These are phyloP conservation scores for Maudiozyma humilis DNA, from an alignment of 1,139 yeast genomes.

Conservation along the genomic window DNA sequence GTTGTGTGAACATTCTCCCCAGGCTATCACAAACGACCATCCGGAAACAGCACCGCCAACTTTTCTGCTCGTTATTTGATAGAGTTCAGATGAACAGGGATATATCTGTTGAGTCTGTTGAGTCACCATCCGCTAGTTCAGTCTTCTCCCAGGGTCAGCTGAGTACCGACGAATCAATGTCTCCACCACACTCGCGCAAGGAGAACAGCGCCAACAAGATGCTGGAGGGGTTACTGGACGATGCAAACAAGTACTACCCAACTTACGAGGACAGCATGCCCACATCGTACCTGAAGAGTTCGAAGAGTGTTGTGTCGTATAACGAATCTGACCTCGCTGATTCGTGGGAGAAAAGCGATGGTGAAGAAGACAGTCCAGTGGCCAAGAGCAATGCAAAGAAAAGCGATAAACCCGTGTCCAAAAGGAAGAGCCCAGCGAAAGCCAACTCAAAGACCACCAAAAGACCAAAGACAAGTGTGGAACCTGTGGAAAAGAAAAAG, in stretches of 20 bases:
- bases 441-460: background rate
- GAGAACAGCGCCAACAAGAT: background rate
- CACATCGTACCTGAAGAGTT: constrained; percentile 16
- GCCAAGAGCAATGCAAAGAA: background rate
- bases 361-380: background rate
- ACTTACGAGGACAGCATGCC: constrained; percentile 27
- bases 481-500: too few species aligned
- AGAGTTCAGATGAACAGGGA: background rate
- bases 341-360: background rate
- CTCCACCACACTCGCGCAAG: background rate
- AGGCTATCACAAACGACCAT: too few species aligned
- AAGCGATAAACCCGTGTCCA: too few species aligned
- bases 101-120: background rate
- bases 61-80: too few species aligned
- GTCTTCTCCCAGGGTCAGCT: constrained; percentile 3
- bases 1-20: too few species aligned
- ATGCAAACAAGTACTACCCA: constrained; percentile 34
- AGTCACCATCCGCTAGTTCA: background rate
- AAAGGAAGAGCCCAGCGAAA: too few species aligned
- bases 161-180: background rate
- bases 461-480: background rate
- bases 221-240: constrained; percentile 27
- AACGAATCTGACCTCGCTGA: too few species aligned
- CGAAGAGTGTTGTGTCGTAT: background rate
- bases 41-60: too few species aligned